Conservation (phyloP, 768 basidiomycete species). For the Russula vinacea region DNA sequence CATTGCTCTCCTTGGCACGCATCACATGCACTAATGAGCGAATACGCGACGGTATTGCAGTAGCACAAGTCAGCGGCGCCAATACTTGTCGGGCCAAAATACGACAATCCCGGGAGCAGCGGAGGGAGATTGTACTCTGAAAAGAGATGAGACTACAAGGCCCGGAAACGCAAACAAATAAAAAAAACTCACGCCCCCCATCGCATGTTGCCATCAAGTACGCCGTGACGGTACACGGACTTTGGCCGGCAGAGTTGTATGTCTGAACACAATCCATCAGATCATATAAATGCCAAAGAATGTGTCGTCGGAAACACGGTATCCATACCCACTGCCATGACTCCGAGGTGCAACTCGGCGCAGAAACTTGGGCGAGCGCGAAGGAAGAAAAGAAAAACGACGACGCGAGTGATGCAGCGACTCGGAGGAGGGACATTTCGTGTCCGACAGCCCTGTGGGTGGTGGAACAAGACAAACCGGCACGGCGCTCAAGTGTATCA, state of each 20-base stretch:
- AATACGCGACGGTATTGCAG: background rate
- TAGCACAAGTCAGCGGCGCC: background rate
- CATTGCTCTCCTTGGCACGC: background rate
- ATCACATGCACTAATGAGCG: conserved; percentile 11
- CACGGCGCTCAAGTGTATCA: too few relatives aligned
- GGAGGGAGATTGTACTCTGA: too few relatives aligned
- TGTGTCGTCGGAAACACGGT: background rate
- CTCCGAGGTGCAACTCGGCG: background rate
- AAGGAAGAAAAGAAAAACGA: background rate
- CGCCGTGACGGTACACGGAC: too few relatives aligned
- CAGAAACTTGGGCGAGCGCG: background rate
- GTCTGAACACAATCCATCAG: background rate
- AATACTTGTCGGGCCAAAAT: background rate
- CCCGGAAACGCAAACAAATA: too few relatives aligned
- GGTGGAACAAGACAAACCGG: too few relatives aligned
- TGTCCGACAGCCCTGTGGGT: too few relatives aligned
- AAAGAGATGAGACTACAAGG: too few relatives aligned
- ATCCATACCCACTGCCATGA: background rate
- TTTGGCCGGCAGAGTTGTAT: too few relatives aligned
- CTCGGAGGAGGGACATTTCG: background rate
- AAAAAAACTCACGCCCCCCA: too few relatives aligned
- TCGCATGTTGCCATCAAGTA: too few relatives aligned
- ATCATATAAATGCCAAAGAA: background rate
- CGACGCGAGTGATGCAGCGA: background rate
- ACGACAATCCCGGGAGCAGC: background rate